These are phyloP conservation scores for Gaeumannomyces sp. DNA, from an alignment of 2,329 filamentous ascomycete species.

Conservation along the genomic window DNA sequence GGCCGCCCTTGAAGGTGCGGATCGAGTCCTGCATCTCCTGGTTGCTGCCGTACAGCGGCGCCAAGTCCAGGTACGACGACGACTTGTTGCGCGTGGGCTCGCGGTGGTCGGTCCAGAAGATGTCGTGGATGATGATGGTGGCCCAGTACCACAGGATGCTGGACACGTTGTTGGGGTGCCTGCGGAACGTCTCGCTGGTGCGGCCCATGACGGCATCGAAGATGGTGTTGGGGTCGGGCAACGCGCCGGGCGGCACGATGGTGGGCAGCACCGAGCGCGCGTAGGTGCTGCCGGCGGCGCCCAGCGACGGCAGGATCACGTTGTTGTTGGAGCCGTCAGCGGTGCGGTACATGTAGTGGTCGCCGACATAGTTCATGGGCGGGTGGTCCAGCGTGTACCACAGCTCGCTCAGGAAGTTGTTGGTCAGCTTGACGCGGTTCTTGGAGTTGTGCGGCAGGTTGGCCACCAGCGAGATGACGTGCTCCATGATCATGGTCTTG, in stretches of 20 bases:
- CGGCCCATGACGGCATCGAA: slow-evolving; percentile 58
- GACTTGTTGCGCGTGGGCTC: slow-evolving; percentile 59
- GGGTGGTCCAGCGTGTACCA: slow-evolving; percentile 71
- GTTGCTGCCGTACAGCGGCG: slow-evolving; percentile 65
- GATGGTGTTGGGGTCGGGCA: slow-evolving; percentile 60
- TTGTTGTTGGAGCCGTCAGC: slow-evolving; percentile 71
- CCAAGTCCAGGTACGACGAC: slow-evolving; percentile 66
- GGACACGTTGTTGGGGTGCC: slow-evolving; percentile 66
- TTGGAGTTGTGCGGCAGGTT: slow-evolving; percentile 57
- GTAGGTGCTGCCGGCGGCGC: slow-evolving; percentile 62
- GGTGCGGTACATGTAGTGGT: slow-evolving; percentile 58
- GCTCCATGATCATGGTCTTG: slow-evolving; percentile 72
- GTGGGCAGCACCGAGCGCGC: slow-evolving; percentile 57
- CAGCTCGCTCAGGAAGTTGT: slow-evolving; percentile 60
- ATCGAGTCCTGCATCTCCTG: slow-evolving; percentile 60
- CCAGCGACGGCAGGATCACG: slow-evolving; percentile 56
- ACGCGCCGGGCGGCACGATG: slow-evolving; percentile 52
- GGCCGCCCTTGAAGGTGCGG: slow-evolving; percentile 64
- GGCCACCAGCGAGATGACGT: slow-evolving; percentile 63
- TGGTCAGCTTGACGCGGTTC: slow-evolving; percentile 56
- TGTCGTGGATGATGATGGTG: slow-evolving; percentile 65
- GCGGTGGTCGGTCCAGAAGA: slow-evolving; percentile 62
- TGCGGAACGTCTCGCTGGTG: slow-evolving; percentile 36
- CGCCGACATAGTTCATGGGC: slow-evolving; percentile 57
- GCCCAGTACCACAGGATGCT: slow-evolving; percentile 69